Evolutionary conservation across 2,329 filamentous ascomycete genomes (phyloP), one percentile per base, ranked within the genome.

Genomic region (Alternaria ethzedia): DNA sequence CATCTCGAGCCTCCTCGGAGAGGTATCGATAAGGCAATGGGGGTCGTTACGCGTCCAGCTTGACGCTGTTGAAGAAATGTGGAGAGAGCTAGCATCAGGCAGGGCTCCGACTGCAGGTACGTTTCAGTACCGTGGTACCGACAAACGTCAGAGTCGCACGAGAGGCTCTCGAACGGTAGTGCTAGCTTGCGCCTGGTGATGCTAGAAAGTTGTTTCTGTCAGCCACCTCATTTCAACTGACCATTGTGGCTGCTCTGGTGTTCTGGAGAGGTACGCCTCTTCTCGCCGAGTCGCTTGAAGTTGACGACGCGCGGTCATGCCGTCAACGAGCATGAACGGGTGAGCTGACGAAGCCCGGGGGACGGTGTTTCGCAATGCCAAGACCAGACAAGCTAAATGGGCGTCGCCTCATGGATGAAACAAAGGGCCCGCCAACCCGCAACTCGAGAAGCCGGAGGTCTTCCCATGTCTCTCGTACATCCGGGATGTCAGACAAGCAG

Each of bases 21-120:
- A 66, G 47, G 60, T 68, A 64, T 69, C 68, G 64, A 71, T 64
- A 63, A 62, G 57, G 60, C 56, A 60, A 67, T 66, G 64, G 65
- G 32, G 62, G 62, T 71, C 75, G 69, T 75, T 73, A 78, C 77
- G 75, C 75, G 75, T 75, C 74, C 68, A 71, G 70, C 71, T 70
- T 68, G 44, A 62, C 64, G 68, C 61, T 66, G 73, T 69, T 68
- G 69, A 73, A 61, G 67, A 74, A 70, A 58, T 71, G 74, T 78
- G 75, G 76, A 69, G 75, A 69, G 43, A 49, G 56, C 63, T 67
- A 64, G 65, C 63, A 47, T 63, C 57, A 70, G 61, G 69, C 63
- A 66, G 68, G 60, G 49, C 50, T 63, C 61, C 41, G 57, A 60
- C 58, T 59, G 47, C 64, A 59, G 47, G 43, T 58, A 54, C 61